These are phyloP conservation scores for Phyllosticta citrichinensis DNA, from an alignment of 2,329 filamentous ascomycete species.

Conservation along the genomic window DNA sequence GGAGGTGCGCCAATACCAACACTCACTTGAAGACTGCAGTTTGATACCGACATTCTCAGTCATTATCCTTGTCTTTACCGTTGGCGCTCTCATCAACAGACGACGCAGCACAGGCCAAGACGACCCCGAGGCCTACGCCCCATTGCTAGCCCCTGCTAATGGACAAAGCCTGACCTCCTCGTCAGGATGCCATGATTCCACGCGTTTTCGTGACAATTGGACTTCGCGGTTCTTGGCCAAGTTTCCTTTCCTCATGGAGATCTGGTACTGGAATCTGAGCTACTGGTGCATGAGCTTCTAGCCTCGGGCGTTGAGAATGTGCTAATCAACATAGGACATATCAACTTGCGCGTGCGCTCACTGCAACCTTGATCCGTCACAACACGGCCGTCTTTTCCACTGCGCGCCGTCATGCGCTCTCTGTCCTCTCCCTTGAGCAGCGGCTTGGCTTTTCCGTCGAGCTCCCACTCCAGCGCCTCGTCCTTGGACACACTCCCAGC, in stretches of 20 bases:
- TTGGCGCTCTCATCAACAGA: conserved; percentile 12
- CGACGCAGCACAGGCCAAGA: not conserved
- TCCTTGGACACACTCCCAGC: conserved; percentile 27
- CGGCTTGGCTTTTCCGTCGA: conserved; percentile 32
- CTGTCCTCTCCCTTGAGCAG: conserved; percentile 31
- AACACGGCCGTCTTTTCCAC: conserved; percentile 29
- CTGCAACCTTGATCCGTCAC: conserved; percentile 32
- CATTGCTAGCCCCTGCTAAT: not conserved
- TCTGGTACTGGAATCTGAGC: conserved; percentile 25
- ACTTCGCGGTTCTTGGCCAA: conserved; percentile 14
- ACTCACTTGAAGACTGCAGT: not conserved
- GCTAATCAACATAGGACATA: conserved; percentile 23
- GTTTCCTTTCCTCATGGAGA: conserved; percentile 24
- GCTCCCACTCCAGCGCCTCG: conserved; percentile 29
- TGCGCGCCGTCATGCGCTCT: conserved; percentile 32
- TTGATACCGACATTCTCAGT: conserved; percentile 1
- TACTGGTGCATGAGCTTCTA: conserved; percentile 18
- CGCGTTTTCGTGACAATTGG: conserved; percentile 10
- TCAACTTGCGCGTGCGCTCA: conserved; percentile 35
- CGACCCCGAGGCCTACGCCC: not conserved
- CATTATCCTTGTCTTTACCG: conserved; percentile 12
- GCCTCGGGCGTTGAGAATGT: too few relatives aligned
- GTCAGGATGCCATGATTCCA: conserved; percentile 5
- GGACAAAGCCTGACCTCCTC: not conserved
- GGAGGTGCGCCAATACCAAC: not conserved